These are phyloP conservation scores for Trypanosoma scelopori DNA, from an alignment of 208 protist species.

Conservation along the genomic window DNA sequence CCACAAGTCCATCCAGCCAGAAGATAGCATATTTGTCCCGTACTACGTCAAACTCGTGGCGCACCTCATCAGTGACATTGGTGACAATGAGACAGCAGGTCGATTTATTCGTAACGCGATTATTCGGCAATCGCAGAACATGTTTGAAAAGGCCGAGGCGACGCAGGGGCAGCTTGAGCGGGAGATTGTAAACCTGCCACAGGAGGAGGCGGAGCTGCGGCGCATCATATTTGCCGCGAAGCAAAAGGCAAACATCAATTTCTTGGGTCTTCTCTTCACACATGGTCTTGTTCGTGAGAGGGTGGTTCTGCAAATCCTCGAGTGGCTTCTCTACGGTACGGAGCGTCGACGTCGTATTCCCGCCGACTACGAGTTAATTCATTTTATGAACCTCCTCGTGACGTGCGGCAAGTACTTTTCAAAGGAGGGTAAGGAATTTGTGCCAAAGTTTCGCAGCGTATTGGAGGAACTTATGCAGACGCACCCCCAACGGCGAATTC, in stretches of 20 bases:
- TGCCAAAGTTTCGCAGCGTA: slow-evolving; percentile 45
- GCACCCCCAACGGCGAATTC: slow-evolving; percentile 68
- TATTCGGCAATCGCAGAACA: slow-evolving; percentile 67
- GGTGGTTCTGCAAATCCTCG: slow-evolving; percentile 66
- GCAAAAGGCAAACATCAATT: slow-evolving; percentile 87
- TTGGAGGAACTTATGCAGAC: slow-evolving; percentile 53
- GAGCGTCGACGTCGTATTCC: slow-evolving; percentile 57
- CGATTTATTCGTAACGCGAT: slow-evolving; percentile 71
- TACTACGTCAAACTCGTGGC: slow-evolving; percentile 81
- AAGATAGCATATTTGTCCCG: slow-evolving; percentile 70
- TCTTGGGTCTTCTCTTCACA: slow-evolving; percentile 77
- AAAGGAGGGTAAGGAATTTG: slow-evolving; percentile 40
- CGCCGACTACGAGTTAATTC: slow-evolving; percentile 66
- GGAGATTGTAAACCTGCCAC: slow-evolving; percentile 40
- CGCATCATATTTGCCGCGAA: slow-evolving; percentile 64
- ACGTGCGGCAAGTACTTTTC: slow-evolving; percentile 65
- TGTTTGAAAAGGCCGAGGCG: slow-evolving; percentile 58
- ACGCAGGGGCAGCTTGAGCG: slow-evolving; percentile 46
- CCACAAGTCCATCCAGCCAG: slow-evolving; percentile 79
- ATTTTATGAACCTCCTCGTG: slow-evolving; percentile 84
- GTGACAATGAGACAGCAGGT: slow-evolving; percentile 61
- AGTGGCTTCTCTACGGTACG: slow-evolving; percentile 71
- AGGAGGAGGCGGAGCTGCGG: slow-evolving; percentile 61
- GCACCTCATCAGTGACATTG: slow-evolving; percentile 69
- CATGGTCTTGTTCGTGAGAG: slow-evolving; percentile 51